A percentile compares a stretch with the other conserved stretches of the same genome.
phyloP scores from a whole-genome alignment of 2,329 filamentous ascomycete genomes.

The Cryphonectria parasitica region DNA sequence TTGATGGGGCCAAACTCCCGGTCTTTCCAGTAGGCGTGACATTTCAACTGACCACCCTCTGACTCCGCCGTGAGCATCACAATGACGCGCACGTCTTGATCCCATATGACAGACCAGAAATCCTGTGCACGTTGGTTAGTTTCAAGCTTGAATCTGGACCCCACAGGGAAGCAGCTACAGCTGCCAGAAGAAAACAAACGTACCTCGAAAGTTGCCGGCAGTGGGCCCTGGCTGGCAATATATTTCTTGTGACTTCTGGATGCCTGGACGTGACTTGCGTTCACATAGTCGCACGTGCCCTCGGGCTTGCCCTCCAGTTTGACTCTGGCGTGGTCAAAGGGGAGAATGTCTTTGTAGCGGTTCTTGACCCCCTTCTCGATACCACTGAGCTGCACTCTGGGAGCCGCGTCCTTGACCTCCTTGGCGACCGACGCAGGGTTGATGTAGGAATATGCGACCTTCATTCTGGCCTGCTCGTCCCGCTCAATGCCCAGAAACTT shows the following conservation, averaged over 20 bases:
- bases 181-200: slow-evolving; percentile 41
- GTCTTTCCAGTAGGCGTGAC: slow-evolving; percentile 88
- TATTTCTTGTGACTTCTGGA: slow-evolving; percentile 86
- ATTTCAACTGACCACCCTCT: slow-evolving; percentile 92
- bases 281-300: slow-evolving; percentile 88
- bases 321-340: slow-evolving; percentile 91
- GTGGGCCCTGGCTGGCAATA: slow-evolving; percentile 91
- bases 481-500: slow-evolving; percentile 85
- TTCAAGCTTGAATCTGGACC: background rate
- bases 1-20: slow-evolving; percentile 78
- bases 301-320: slow-evolving; percentile 69
- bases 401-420: slow-evolving; percentile 32
- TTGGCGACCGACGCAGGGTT: slow-evolving; percentile 44
- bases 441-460: slow-evolving; percentile 66
- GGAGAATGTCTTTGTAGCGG: slow-evolving; percentile 96
- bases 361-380: slow-evolving; percentile 96
- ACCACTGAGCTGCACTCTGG: slow-evolving; percentile 75
- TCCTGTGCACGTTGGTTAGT: slow-evolving; percentile 60
- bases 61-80: slow-evolving; percentile 96
- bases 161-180: background rate
- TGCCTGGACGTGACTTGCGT: slow-evolving; percentile 84
- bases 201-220: slow-evolving; percentile 90
- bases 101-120: slow-evolving; percentile 98
- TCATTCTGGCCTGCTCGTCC: slow-evolving; percentile 90
- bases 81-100: slow-evolving; percentile 91